Evolutionary conservation across 768 basidiomycete species (phyloP), one percentile per base, ranked within the genome.

Genomic region (Boletus pseudo-olivaceus): DNA sequence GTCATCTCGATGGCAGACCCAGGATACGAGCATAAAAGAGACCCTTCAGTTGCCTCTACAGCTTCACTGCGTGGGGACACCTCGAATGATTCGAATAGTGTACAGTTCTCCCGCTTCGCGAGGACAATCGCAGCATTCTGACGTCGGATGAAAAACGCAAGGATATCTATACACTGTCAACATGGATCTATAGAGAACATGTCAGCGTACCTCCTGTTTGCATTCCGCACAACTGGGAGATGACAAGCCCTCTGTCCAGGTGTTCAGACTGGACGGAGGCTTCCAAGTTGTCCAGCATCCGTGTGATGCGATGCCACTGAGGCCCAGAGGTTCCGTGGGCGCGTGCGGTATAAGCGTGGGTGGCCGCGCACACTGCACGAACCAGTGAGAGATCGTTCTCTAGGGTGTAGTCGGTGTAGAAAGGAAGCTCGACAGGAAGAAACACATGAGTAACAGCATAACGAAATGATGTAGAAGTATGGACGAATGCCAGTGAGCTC

Each of bases 81-180:
- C 12, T 40, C 39, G 12, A 40, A 23, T 20, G 39, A 40, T 3
- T 27, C 42, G 42, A 27, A 73, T 15, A 66, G 52, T 2, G 71
- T 69, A 8, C 55, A 42, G 4, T 50, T 38, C 5, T 57, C 49
- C 23, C 45, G 37, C 48, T 63, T 63, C 45, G 70, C 70, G 26
- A 77, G 40, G 19, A 80, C 62, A 3, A 80, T 29, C n/a, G 66
- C 77, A 3, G 78, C 74, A 47, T 79, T 78, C 48, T 80, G 79
- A 6, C 65, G 64, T 20, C 63, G 65, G 19, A 80, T 67, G n/a
- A 69, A 68, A 35, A 79, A 62, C 14, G 63, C 60, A 8, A 76
- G 40, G 10, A 67, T 62, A 49, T 73, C 78, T 79, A 40, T 0
- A 6, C 35, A 15, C 20, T 40, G 19, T 58, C 11, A 56, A 38